phyloP scores from a whole-genome alignment of 2,329 filamentous ascomycete species.

The Phialemoniopsis sp. region DNA sequence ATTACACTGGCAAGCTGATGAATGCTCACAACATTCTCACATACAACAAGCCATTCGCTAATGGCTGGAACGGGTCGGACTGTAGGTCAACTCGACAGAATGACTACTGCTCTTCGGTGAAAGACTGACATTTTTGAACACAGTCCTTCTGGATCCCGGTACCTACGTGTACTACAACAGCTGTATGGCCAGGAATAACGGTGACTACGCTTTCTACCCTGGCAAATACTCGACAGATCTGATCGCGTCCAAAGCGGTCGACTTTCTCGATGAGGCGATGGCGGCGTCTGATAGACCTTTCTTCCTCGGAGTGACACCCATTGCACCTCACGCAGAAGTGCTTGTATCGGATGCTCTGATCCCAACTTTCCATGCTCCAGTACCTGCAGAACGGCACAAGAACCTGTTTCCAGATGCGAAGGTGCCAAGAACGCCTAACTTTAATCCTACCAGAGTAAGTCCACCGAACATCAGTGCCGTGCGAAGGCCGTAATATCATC shows the following conservation, averaged over 20 bases:
- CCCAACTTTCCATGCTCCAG: slow-evolving; percentile 47
- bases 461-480: too few species aligned
- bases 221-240: slow-evolving; percentile 47
- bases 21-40: slow-evolving; percentile 59
- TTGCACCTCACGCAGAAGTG: slow-evolving; percentile 61
- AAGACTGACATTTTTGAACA: too few species aligned
- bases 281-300: slow-evolving; percentile 53
- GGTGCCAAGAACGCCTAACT: slow-evolving; percentile 59
- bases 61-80: slow-evolving; percentile 58
- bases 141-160: slow-evolving; percentile 53
- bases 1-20: slow-evolving; percentile 69
- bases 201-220: too few species aligned
- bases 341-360: slow-evolving; percentile 21
- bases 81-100: too few species aligned
- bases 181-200: too few species aligned
- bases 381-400: slow-evolving; percentile 56
- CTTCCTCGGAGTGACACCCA: slow-evolving; percentile 62
- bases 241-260: slow-evolving; percentile 52
- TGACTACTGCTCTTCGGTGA: too few species aligned
- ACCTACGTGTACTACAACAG: slow-evolving; percentile 65
- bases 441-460: too few species aligned
- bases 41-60: slow-evolving; percentile 53
- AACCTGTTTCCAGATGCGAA: slow-evolving; percentile 56
- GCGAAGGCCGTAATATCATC: too few species aligned
- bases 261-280: slow-evolving; percentile 58